Evolutionary conservation across 1,139 yeast species (phyloP), one percentile per base, ranked within the genome.

Genomic region (Debaryomyces psychrophilus): DNA sequence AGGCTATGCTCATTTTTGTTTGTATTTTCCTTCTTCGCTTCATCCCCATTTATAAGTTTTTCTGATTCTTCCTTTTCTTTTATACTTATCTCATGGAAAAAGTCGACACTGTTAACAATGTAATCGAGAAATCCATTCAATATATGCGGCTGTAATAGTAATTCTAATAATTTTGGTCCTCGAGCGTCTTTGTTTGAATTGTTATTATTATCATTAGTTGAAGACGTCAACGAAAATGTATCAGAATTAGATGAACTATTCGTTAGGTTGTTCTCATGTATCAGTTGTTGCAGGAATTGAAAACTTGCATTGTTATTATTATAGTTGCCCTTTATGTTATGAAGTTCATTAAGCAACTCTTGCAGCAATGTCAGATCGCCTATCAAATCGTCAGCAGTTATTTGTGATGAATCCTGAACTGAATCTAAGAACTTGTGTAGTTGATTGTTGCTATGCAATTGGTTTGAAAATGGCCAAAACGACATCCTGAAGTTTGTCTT

Each of bases 381-480:
- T 28, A 74, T 53, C 28, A 75, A 61, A 46, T 67, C 71, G 31
- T 69, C 71, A 14, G 62, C 75, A 5, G 67, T 58, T 1, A 73
- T 69, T 12, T 59, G 41, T n/a, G 66, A 52, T 34, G 65, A 56
- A 54, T 73, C 79, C 48, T 55, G 68, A 11, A 70, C 60, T 5
- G 69, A 59, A 54, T 75, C 80, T 50, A 75, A 62, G 47, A 69
- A 72, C 59, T 69, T 72, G 57, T 71, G 79, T 49, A 74, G 70
- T 49, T 60, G 71, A 54, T 70, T 69, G 54, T 71, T 72, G 58
- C 55, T 68, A 56, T 64, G 69, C 53, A 70, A 62, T 17, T 76
- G 60, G 46, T 68, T 74, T 39, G 76, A 61, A 54, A 75, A 75
- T 37, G 80, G 80, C 80, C 80, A 75, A 53, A 75, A 75, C 37